Conservation (phyloP, 345 rosid species). For the Anastatica hierochuntica region DNA sequence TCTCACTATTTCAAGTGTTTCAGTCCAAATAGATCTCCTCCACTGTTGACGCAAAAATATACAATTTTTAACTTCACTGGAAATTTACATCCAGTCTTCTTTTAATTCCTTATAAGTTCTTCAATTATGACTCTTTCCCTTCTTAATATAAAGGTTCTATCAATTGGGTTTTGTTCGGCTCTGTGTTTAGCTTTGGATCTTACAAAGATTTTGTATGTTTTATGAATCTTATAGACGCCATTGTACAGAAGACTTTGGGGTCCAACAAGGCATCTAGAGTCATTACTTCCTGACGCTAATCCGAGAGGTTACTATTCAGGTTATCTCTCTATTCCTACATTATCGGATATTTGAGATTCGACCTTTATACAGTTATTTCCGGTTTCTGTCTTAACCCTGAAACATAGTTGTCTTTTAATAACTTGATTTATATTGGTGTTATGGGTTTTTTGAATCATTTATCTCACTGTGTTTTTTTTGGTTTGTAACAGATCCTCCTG, state of each 20-base stretch:
- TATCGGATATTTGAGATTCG: neutral
- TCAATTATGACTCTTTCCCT: slow-evolving; percentile 4
- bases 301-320: slow-evolving; percentile 79
- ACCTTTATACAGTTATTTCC: too few relatives aligned
- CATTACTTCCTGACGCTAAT: slow-evolving; percentile 72
- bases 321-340: slow-evolving; percentile 15
- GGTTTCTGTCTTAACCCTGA: neutral
- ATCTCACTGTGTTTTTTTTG: slow-evolving; percentile 1
- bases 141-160: neutral
- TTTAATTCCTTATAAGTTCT: too few relatives aligned
- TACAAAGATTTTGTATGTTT: neutral
- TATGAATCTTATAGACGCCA: slow-evolving; percentile 42
- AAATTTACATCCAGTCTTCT: too few relatives aligned
- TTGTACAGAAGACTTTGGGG: slow-evolving; percentile 82
- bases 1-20: neutral
- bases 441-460: neutral
- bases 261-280: slow-evolving; percentile 59
- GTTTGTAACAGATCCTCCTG: slow-evolving; percentile 44
- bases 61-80: too few relatives aligned
- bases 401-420: neutral
- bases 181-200: too few relatives aligned
- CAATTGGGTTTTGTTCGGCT: too few relatives aligned
- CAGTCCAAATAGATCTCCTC: slow-evolving; percentile 2
- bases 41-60: neutral
- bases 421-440: neutral